Percentiles rank a stretch among this genome's conserved stretches.
These are phyloP conservation scores for Saccharomyces hybrid DNA, from an alignment of 1,139 yeast genomes.

Conservation along the genomic window DNA sequence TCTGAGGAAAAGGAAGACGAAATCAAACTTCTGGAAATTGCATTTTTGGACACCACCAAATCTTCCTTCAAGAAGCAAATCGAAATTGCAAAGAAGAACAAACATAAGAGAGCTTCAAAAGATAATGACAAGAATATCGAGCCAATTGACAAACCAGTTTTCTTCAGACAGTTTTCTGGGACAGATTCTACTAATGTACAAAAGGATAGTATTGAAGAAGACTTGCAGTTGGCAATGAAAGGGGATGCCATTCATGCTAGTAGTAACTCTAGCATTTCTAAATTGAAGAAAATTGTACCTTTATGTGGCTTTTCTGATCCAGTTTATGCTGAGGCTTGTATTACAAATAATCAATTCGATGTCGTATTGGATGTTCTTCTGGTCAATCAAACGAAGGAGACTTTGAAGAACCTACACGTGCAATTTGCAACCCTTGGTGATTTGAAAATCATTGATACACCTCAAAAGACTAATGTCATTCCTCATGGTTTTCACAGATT, in stretches of 20 bases:
- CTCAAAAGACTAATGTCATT: conserved; percentile 87
- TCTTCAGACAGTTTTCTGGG: conserved; percentile 74
- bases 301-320: conserved; percentile 97
- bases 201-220: conserved; percentile 40
- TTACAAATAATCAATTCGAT: conserved; percentile 92
- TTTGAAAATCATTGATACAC: conserved; percentile 87
- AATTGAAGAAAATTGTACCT: conserved; percentile 81
- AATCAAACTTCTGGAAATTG: conserved; percentile 48
- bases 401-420: conserved; percentile 84
- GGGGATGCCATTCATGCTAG: conserved; percentile 44
- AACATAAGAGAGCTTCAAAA: conserved; percentile 51
- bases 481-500: conserved; percentile 94
- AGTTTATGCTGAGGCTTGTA: conserved; percentile 94
- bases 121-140: conserved; percentile 62
- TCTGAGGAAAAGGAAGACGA: conserved; percentile 35
- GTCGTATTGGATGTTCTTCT: conserved; percentile 88
- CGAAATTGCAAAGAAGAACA: conserved; percentile 42
- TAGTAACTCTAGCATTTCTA: conserved; percentile 54
- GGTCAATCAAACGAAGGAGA: conserved; percentile 89
- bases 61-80: conserved; percentile 71
- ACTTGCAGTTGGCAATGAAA: conserved; percentile 40
- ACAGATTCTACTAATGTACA: conserved; percentile 38
- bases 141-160: conserved; percentile 74
- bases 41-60: conserved; percentile 83
- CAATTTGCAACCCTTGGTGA: conserved; percentile 97